Percentiles rank a stretch among this genome's conserved stretches.
phyloP scores from a whole-genome alignment of 495 filamentous ascomycete species.

The Xylaria acuta region DNA sequence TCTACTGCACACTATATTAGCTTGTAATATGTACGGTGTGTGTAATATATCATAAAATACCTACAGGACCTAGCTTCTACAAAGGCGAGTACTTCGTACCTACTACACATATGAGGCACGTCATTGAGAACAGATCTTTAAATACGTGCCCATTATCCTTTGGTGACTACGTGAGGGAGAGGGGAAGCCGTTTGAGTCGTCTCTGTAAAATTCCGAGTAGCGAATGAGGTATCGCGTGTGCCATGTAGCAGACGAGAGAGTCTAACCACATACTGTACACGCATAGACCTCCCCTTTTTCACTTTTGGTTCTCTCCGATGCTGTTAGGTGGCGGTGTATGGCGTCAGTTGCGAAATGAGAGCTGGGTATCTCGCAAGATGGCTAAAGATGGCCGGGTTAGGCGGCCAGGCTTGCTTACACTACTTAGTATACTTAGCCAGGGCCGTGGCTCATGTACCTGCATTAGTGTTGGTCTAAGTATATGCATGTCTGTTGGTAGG shows the following conservation, averaged over 20 bases:
- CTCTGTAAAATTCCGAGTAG: neutral
- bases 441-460: slow-evolving; percentile 20
- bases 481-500: neutral
- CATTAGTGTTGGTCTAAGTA: slow-evolving; percentile 16
- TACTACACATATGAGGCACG: neutral
- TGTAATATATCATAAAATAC: neutral
- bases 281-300: neutral
- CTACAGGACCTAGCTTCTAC: neutral
- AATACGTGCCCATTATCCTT: neutral
- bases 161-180: neutral
- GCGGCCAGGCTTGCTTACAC: no score
- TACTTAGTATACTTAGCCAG: neutral
- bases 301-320: neutral
- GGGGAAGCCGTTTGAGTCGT: neutral
- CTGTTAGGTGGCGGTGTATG: slow-evolving; percentile 16
- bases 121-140: neutral
- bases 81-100: neutral
- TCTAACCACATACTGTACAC: neutral
- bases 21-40: neutral
- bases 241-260: neutral
- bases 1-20: slow-evolving; percentile 2
- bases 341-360: slow-evolving; percentile 23
- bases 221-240: neutral
- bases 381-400: neutral
- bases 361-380: neutral